phyloP scores from a whole-genome alignment of 176 grass and related monocot genomes.

The Secale cereale region DNA sequence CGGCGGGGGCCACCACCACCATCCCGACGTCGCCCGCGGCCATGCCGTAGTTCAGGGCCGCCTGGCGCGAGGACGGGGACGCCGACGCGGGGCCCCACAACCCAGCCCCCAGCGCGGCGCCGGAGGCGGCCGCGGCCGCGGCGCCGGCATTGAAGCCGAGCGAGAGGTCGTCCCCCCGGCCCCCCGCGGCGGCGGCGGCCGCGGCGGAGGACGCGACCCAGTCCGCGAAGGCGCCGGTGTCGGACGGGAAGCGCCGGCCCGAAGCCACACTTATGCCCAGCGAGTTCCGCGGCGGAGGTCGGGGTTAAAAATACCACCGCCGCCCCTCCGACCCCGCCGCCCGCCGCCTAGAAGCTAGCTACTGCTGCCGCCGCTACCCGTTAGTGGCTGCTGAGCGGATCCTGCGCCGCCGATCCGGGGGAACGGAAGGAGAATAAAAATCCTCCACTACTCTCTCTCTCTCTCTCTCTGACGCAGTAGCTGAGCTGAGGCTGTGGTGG shows the following conservation, averaged over 20 bases:
- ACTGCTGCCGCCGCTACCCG: not conserved
- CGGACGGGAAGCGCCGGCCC: slow-evolving; percentile 96
- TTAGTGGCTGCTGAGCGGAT: not conserved
- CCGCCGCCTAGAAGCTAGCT: not conserved
- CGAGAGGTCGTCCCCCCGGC: slow-evolving; percentile 80
- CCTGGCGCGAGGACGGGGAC: slow-evolving; percentile 19
- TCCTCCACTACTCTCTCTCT: not conserved
- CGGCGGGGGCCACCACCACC: slow-evolving; percentile 80
- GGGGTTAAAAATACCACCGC: slow-evolving; percentile 22
- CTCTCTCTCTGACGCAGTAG: not conserved
- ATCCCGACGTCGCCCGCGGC: slow-evolving; percentile 62
- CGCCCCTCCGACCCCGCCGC: too few species aligned
- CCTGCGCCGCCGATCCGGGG: not conserved
- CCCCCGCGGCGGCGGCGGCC: slow-evolving; percentile 29
- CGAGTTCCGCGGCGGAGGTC: not conserved
- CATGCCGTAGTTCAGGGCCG: slow-evolving; percentile 78
- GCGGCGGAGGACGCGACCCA: slow-evolving; percentile 77
- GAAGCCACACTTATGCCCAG: slow-evolving; percentile 72
- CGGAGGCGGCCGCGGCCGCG: slow-evolving; percentile 49
- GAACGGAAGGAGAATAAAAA: slow-evolving; percentile 31
- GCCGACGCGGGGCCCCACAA: slow-evolving; percentile 16
- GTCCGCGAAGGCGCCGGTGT: slow-evolving; percentile 98
- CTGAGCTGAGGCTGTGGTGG: not conserved
- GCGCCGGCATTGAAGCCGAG: slow-evolving; percentile 95
- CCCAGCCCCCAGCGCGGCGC: slow-evolving; percentile 42